Evolutionary conservation across 78 protist species (phyloP).

Genomic region (Dictyostelium capitatum): DNA sequence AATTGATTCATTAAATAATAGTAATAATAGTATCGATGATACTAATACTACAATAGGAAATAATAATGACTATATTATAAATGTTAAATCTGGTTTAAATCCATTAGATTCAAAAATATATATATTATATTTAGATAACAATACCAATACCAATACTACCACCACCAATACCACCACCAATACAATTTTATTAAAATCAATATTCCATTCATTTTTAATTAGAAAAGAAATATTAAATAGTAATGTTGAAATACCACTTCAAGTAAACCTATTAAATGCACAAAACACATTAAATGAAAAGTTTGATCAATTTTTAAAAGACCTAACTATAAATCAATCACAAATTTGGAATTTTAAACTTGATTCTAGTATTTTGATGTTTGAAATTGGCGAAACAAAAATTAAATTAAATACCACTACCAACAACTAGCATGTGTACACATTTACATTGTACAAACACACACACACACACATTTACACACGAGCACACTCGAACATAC

Average conservation of each 20-base stretch:
- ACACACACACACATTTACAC: too few species aligned
- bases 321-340: background rate
- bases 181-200: conserved; percentile 26
- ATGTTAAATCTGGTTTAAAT: background rate
- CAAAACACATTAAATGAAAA: background rate
- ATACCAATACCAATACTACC: background rate
- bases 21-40: too few species aligned
- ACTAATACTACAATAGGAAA: too few species aligned
- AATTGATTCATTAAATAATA: background rate
- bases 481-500: too few species aligned
- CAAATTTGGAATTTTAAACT: background rate
- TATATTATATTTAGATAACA: conserved; percentile 3
- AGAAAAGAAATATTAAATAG: background rate
- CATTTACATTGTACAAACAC: too few species aligned
- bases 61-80: background rate
- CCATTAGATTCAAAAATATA: background rate
- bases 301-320: background rate
- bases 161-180: background rate
- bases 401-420: background rate
- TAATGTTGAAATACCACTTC: background rate
- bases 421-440: too few species aligned
- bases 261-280: background rate
- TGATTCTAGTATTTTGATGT: background rate
- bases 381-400: conserved; percentile 17
- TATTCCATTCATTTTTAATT: conserved; percentile 11